These are phyloP conservation scores for Leccinum boreale DNA, from an alignment of 768 basidiomycete species.

Conservation along the genomic window DNA sequence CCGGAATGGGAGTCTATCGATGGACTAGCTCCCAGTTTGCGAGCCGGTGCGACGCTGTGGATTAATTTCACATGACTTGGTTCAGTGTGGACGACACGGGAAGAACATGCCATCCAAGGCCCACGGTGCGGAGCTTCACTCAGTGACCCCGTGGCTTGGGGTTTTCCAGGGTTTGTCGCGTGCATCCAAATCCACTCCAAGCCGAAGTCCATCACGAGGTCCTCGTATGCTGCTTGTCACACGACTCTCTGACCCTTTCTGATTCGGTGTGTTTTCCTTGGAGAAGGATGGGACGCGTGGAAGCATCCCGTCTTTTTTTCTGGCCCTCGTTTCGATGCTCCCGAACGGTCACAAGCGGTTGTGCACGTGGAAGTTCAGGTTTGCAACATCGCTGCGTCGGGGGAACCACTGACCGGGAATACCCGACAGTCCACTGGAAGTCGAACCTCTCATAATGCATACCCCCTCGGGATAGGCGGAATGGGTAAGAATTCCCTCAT, in stretches of 20 bases:
- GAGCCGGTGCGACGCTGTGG: conserved; percentile 12
- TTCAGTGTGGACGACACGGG: conserved; percentile 8
- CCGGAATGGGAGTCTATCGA: conserved; percentile 6
- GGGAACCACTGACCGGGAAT: neutral
- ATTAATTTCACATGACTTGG: neutral
- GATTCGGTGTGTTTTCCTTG: neutral
- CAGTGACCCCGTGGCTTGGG: neutral
- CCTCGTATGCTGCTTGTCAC: conserved; percentile 6
- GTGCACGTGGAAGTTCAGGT: neutral
- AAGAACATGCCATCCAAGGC: conserved; percentile 10
- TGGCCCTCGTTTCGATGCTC: neutral
- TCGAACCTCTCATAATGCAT: neutral
- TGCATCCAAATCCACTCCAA: neutral
- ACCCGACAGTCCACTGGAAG: neutral
- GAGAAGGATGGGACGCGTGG: neutral
- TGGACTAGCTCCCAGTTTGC: conserved; percentile 1
- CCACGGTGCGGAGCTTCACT: neutral
- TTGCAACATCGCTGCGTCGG: neutral
- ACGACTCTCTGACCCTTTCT: conserved; percentile 15
- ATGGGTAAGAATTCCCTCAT: no score
- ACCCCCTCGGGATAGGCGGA: no score
- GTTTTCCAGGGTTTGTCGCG: conserved; percentile 5
- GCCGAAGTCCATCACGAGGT: conserved; percentile 3
- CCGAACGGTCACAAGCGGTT: neutral
- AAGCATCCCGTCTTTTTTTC: neutral